A percentile compares a stretch with the other conserved stretches of the same genome.
phyloP scores from a whole-genome alignment of 345 rosid species.

The Streptanthus diversifolius region DNA sequence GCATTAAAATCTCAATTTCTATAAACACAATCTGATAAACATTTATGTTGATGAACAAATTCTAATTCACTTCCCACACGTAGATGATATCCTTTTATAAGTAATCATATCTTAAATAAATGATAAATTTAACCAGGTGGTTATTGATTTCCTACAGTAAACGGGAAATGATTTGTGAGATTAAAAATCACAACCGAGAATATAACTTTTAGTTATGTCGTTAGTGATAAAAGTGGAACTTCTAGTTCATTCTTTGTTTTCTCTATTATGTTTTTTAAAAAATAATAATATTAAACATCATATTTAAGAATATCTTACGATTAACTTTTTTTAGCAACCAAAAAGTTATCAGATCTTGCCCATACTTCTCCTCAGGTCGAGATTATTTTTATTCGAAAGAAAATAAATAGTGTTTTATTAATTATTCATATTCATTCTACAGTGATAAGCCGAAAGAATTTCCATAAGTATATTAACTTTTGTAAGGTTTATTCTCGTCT shows the following conservation, averaged over 20 bases:
- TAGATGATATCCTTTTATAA: not conserved
- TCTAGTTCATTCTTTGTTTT: not conserved
- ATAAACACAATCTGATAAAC: not conserved
- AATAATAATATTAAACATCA: too few relatives aligned
- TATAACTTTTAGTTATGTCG: not conserved
- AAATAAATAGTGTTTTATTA: not conserved
- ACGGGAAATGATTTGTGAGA: not conserved
- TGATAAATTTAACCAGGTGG: not conserved
- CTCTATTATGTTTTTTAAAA: not conserved
- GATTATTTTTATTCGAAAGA: not conserved
- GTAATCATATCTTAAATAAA: conserved; percentile 6
- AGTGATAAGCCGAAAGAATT: not conserved
- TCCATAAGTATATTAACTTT: not conserved
- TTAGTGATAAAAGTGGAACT: not conserved
- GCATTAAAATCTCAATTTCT: not conserved
- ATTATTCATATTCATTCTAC: not conserved
- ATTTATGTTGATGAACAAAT: too few relatives aligned
- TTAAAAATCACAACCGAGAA: not conserved
- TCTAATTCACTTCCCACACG: not conserved
- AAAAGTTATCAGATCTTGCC: not conserved
- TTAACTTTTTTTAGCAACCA: too few relatives aligned
- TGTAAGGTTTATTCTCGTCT: not conserved
- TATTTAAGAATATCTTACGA: too few relatives aligned
- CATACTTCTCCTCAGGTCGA: not conserved
- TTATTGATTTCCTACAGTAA: not conserved